Evolutionary conservation across 371 early-diverging fungal genomes (phyloP).

Genomic region (Rhizomucor miehei): DNA sequence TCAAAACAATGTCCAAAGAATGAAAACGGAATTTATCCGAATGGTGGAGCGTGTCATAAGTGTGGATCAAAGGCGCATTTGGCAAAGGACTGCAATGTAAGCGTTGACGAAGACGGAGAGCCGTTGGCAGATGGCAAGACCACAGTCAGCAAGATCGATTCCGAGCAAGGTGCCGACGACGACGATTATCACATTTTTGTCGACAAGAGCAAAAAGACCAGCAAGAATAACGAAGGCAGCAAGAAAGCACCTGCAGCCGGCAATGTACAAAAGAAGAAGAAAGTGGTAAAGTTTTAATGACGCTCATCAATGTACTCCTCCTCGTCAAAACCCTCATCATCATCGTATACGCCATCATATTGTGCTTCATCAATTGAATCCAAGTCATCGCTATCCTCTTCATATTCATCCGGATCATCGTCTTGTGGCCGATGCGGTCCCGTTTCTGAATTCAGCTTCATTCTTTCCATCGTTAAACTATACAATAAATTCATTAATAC

Average conservation of each 20-base stretch:
- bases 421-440: constrained; percentile 30
- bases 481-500: not conserved
- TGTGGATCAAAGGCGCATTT: constrained; percentile 86
- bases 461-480: constrained; percentile 23
- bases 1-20: constrained; percentile 82
- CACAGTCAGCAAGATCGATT: constrained; percentile 65
- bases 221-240: constrained; percentile 27
- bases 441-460: constrained; percentile 31
- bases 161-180: constrained; percentile 78
- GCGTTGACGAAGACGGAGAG: constrained; percentile 56
- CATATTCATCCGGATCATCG: constrained; percentile 23
- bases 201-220: constrained; percentile 47
- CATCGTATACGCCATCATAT: constrained; percentile 17
- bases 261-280: constrained; percentile 35
- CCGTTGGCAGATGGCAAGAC: constrained; percentile 20
- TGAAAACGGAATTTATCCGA: constrained; percentile 85
- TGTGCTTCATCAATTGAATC: constrained; percentile 19
- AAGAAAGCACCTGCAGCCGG: constrained; percentile 30
- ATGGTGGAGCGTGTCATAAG: constrained; percentile 88
- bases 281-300: constrained; percentile 28
- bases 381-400: constrained; percentile 16
- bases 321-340: constrained; percentile 1
- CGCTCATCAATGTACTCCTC: not conserved
- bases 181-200: constrained; percentile 75
- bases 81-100: constrained; percentile 79